These are phyloP conservation scores for Malassezia nana DNA, from an alignment of 1,284 basidiomycete genomes.

Conservation along the genomic window DNA sequence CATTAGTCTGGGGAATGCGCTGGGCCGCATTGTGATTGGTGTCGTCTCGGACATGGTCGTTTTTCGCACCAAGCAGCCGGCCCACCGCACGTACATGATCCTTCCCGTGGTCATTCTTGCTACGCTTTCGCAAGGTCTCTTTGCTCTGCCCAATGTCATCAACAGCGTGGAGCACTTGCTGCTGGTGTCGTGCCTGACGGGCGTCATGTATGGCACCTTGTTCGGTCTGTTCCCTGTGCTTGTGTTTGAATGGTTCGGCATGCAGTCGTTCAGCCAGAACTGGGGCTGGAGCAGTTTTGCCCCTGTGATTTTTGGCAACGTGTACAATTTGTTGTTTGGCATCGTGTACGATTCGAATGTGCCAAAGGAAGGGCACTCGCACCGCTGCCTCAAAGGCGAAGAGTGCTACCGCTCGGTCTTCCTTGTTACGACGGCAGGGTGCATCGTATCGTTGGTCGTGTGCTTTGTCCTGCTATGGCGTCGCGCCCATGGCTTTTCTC, in stretches of 20 bases:
- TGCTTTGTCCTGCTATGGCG: constrained; percentile 27
- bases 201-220: constrained; percentile 65
- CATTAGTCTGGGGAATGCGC: constrained; percentile 72
- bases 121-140: constrained; percentile 32
- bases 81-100: constrained; percentile 33
- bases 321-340: constrained; percentile 76
- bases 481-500: not conserved
- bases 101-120: constrained; percentile 37
- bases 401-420: constrained; percentile 45
- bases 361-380: constrained; percentile 14
- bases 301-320: constrained; percentile 69
- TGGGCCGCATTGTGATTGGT: constrained; percentile 66
- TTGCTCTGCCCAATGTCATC: constrained; percentile 49
- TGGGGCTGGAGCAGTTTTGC: constrained; percentile 70
- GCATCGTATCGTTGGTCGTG: constrained; percentile 24
- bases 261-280: constrained; percentile 72
- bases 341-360: constrained; percentile 28
- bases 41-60: constrained; percentile 59
- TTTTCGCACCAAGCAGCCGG: constrained; percentile 17
- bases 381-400: constrained; percentile 37
- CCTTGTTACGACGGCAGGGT: constrained; percentile 28
- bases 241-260: constrained; percentile 74
- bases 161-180: constrained; percentile 60
- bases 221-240: constrained; percentile 70
- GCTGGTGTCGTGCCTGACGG: constrained; percentile 63